Conservation (phyloP, 2,329 filamentous ascomycete genomes). For the Ascochyta viciae-villosae region DNA sequence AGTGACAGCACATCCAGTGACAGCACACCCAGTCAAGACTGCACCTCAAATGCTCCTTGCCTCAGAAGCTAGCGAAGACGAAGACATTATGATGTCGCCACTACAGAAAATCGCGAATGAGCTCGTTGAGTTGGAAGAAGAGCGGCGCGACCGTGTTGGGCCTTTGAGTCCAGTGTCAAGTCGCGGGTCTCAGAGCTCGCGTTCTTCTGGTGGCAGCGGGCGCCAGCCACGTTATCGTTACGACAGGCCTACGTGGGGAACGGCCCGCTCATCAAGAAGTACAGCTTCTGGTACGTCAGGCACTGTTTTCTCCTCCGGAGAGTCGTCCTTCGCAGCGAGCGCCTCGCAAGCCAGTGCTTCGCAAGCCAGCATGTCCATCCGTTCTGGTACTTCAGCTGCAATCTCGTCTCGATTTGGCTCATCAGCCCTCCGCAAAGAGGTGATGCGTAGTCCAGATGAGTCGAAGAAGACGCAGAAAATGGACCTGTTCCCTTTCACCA, state of each 20-base stretch:
- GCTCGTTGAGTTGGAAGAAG: slow-evolving; percentile 68
- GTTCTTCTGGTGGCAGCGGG: slow-evolving; percentile 57
- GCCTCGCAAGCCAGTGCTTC: slow-evolving; percentile 56
- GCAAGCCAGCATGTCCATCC: slow-evolving; percentile 64
- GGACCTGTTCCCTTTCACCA: slow-evolving; percentile 87
- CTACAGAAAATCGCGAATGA: slow-evolving; percentile 77
- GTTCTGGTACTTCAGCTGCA: slow-evolving; percentile 58
- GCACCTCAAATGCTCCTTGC: slow-evolving; percentile 49
- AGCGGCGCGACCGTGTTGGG: slow-evolving; percentile 68
- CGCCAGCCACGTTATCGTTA: slow-evolving; percentile 55
- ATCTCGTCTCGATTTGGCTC: slow-evolving; percentile 57
- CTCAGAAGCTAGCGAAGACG: slow-evolving; percentile 75
- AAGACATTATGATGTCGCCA: slow-evolving; percentile 67
- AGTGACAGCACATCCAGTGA: slow-evolving; percentile 42
- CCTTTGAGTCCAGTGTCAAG: slow-evolving; percentile 72
- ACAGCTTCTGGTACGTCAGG: slow-evolving; percentile 57
- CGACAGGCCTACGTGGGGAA: slow-evolving; percentile 49
- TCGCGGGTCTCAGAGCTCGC: slow-evolving; percentile 67
- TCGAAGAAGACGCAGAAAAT: slow-evolving; percentile 62
- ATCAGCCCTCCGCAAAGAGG: slow-evolving; percentile 80
- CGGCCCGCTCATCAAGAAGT: slow-evolving; percentile 39
- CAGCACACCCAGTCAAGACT: slow-evolving; percentile 37
- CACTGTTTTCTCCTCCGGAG: slow-evolving; percentile 73
- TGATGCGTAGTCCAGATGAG: slow-evolving; percentile 79
- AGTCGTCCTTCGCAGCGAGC: slow-evolving; percentile 55